Conservation (phyloP, 768 basidiomycete species). For the Pleurotus tuoliensis region DNA sequence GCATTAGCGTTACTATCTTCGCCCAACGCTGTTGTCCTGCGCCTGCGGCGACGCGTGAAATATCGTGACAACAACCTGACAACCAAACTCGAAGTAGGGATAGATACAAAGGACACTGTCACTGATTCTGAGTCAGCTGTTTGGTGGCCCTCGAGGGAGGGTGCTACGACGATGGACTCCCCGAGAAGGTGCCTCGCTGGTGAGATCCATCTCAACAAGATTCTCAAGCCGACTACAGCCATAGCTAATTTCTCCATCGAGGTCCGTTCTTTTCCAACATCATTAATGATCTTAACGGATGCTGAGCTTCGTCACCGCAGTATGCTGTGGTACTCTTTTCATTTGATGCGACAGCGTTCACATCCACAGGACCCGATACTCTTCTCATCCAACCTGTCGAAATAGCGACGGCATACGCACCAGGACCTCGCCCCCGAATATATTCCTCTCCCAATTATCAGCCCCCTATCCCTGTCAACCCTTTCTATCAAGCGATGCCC, state of each 20-base stretch:
- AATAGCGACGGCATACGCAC: constrained; percentile 27
- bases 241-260: constrained; percentile 35
- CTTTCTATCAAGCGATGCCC: background rate
- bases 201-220: constrained; percentile 31
- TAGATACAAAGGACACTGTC: constrained; percentile 21
- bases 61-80: constrained; percentile 12
- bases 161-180: constrained; percentile 6
- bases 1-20: constrained; percentile 31
- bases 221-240: constrained; percentile 31
- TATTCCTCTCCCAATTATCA: constrained; percentile 26
- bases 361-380: constrained; percentile 18
- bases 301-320: constrained; percentile 16
- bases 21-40: constrained; percentile 27
- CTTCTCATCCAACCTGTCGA: constrained; percentile 27
- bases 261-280: constrained; percentile 18
- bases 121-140: constrained; percentile 25
- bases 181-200: constrained; percentile 25
- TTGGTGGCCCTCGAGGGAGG: constrained; percentile 28
- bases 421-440: constrained; percentile 24
- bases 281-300: background rate
- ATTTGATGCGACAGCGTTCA: constrained; percentile 28
- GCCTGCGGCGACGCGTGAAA: constrained; percentile 25
- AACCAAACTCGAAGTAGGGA: constrained; percentile 5
- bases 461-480: background rate
- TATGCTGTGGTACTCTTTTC: constrained; percentile 35